Evolutionary conservation across 805 yeast genomes (phyloP), one percentile per base, ranked within the genome.

Genomic region (Blastobotrys chiropterorum): DNA sequence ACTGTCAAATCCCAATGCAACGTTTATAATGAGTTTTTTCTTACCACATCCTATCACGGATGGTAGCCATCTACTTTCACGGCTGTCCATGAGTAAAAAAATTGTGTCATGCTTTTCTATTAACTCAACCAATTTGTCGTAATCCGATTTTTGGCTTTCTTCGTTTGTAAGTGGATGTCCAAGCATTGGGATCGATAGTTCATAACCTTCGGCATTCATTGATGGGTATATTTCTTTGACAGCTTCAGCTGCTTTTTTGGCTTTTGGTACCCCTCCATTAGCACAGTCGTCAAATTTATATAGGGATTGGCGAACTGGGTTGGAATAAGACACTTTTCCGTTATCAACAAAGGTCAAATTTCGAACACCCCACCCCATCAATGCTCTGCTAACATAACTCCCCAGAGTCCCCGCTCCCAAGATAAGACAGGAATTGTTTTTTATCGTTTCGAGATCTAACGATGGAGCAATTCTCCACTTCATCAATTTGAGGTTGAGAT

Each of bases 391-490:
- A 3, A 94, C 92, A 62, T 92, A 92, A 53, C 95, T 85, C 0
- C 99, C 99, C 5, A 95, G 73, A 2, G 99, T 94, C 4, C 99
- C 99, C 0, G 98, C 86, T 0, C 99, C 99, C n/a, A 94, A 74
- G 14, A 94, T 70, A 43, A 94, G 68, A 39, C 90, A 85, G 57
- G 77, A 83, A 8, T 84, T 77, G 15, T 67, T 53, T 56, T 80
- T 78, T 19, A 94, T 72, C 1, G 69, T 63, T 3, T 86, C 90
- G 46, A 94, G 72, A 62, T 94, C 79, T 2, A 94, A 64, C 6
- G 81, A 76, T 0, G 99, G 98, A 0, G 87, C 89, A 15, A 94
- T 79, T 58, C 99, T 76, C 99, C 99, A 94, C 64, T 90, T 89
- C 99, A 94, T 94, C 44, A 94, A 72, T 69, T 88, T 87, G 53